Percentiles rank a stretch among this genome's conserved stretches.
phyloP scores from a whole-genome alignment of 768 basidiomycete genomes.

The Suillus americanus region DNA sequence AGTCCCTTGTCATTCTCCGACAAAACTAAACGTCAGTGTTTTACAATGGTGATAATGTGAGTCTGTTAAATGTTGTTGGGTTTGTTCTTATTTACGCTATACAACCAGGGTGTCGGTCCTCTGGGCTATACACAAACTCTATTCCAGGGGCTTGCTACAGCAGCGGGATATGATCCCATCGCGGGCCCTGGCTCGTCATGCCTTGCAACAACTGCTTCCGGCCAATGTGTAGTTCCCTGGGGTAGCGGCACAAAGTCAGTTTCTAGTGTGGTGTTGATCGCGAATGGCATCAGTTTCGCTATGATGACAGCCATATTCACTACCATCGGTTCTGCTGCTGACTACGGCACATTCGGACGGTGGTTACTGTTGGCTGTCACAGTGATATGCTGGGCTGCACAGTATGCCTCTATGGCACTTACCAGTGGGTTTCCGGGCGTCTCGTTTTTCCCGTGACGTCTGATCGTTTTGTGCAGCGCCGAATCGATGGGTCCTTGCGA shows the following conservation, averaged over 20 bases:
- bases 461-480: slow-evolving; percentile 42
- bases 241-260: slow-evolving; percentile 69
- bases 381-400: slow-evolving; percentile 75
- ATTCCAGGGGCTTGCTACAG: slow-evolving; percentile 70
- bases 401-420: slow-evolving; percentile 74
- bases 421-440: slow-evolving; percentile 46
- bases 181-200: slow-evolving; percentile 74
- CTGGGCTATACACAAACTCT: slow-evolving; percentile 66
- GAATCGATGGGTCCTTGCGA: slow-evolving; percentile 69
- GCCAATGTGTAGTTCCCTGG: slow-evolving; percentile 81
- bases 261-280: slow-evolving; percentile 72
- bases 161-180: slow-evolving; percentile 74
- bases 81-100: background rate
- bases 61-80: slow-evolving; percentile 10
- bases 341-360: slow-evolving; percentile 56
- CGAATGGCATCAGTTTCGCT: slow-evolving; percentile 76
- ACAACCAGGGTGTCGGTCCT: slow-evolving; percentile 63
- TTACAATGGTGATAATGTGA: slow-evolving; percentile 80
- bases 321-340: slow-evolving; percentile 54
- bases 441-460: background rate
- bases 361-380: slow-evolving; percentile 77
- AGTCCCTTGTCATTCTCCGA: background rate
- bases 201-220: slow-evolving; percentile 52
- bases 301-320: slow-evolving; percentile 83
- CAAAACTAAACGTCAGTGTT: slow-evolving; percentile 49